Percentiles rank a stretch among this genome's conserved stretches.
Evolutionary conservation across 345 rosid genomes (phyloP).

Genomic region (Pelargonium nanum): DNA sequence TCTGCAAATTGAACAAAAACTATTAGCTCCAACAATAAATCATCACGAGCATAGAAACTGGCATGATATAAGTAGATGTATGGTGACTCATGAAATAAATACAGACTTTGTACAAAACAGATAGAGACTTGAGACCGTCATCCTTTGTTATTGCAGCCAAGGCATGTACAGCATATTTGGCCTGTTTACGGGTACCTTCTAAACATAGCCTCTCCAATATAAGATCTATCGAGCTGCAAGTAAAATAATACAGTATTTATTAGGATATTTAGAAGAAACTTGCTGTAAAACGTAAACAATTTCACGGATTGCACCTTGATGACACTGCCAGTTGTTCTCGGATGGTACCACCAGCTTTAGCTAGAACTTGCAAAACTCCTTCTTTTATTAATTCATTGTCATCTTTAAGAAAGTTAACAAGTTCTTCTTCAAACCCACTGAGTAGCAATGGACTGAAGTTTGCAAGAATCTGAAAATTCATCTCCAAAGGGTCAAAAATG

Average conservation of each 20-base stretch:
- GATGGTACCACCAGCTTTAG: slow-evolving; percentile 90
- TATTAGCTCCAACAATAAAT: neutral
- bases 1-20: neutral
- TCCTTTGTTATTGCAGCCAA: slow-evolving; percentile 96
- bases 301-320: slow-evolving; percentile 50
- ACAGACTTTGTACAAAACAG: slow-evolving; percentile 86
- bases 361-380: slow-evolving; percentile 85
- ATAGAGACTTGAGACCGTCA: slow-evolving; percentile 90
- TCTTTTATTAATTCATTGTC: slow-evolving; percentile 77
- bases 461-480: slow-evolving; percentile 63
- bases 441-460: slow-evolving; percentile 71
- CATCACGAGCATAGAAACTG: slow-evolving; percentile 1
- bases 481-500: neutral
- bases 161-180: slow-evolving; percentile 95
- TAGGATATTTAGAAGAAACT: slow-evolving; percentile 17
- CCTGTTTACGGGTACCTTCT: slow-evolving; percentile 92
- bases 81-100: neutral
- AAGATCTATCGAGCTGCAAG: slow-evolving; percentile 83
- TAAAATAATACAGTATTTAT: slow-evolving; percentile 16
- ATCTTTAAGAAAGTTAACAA: slow-evolving; percentile 67
- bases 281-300: slow-evolving; percentile 5
- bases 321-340: slow-evolving; percentile 78
- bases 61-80: no score
- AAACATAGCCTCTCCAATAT: slow-evolving; percentile 80
- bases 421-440: slow-evolving; percentile 74